Conservation (phyloP, 1,284 basidiomycete species). For the Cutaneotrichosporon cutaneum region DNA sequence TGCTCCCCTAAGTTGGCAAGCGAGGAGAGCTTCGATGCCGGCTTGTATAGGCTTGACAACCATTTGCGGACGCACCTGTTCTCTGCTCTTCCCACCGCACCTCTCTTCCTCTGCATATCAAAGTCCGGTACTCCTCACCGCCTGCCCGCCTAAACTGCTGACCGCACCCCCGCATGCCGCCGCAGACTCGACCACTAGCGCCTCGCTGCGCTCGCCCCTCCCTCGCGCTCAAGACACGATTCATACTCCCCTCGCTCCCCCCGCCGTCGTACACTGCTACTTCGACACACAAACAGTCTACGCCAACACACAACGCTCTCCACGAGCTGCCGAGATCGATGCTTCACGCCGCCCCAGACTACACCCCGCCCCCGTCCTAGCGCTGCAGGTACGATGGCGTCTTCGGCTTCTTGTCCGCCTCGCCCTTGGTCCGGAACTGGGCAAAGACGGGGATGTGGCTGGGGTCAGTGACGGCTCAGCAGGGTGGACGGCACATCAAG, state of each 20-base stretch:
- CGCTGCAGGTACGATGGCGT: conserved; percentile 10
- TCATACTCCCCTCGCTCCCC: conserved; percentile 18
- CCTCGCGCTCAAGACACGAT: conserved; percentile 22
- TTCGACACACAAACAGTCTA: conserved; percentile 27
- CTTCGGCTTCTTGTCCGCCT: conserved; percentile 52
- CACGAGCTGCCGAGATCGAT: conserved; percentile 8
- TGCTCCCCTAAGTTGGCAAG: no score
- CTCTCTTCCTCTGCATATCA: no score
- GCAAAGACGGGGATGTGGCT: conserved; percentile 55
- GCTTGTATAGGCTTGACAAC: no score
- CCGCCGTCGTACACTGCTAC: conserved; percentile 23
- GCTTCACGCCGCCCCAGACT: background rate
- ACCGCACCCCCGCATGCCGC: no score
- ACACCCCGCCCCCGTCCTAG: background rate
- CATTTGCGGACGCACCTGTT: no score
- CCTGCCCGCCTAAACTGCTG: no score
- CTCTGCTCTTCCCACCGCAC: no score
- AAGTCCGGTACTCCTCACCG: no score
- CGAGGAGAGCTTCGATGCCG: no score
- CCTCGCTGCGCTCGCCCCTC: background rate
- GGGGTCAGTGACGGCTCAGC: conserved; percentile 21
- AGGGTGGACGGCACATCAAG: no score
- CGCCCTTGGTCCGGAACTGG: conserved; percentile 51
- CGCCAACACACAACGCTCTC: conserved; percentile 17
- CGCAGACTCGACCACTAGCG: no score